These are phyloP conservation scores for Cetradonia linearis DNA, from an alignment of 495 filamentous ascomycete genomes.

Conservation along the genomic window DNA sequence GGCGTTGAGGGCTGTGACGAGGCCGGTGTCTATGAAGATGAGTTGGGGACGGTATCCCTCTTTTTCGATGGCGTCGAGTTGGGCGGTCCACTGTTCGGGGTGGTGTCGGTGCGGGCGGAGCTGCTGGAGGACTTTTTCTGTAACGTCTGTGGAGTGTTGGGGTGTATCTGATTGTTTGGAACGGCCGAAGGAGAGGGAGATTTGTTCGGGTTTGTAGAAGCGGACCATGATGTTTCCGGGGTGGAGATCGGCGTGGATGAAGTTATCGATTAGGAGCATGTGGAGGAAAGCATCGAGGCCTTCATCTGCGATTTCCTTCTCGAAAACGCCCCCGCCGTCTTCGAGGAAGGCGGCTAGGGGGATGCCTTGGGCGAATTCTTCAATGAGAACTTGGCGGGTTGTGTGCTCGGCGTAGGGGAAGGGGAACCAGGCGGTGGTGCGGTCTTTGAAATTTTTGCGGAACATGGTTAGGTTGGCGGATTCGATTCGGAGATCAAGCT, in stretches of 20 bases:
- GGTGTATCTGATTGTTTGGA: slow-evolving; percentile 42
- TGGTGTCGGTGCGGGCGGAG: slow-evolving; percentile 61
- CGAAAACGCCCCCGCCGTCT: slow-evolving; percentile 84
- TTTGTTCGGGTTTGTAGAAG: slow-evolving; percentile 76
- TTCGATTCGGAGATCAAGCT: slow-evolving; percentile 92
- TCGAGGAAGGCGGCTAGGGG: slow-evolving; percentile 82
- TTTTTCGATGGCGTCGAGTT: slow-evolving; percentile 66
- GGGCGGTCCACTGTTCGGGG: slow-evolving; percentile 56
- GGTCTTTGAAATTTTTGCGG: slow-evolving; percentile 78
- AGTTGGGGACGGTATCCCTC: slow-evolving; percentile 92
- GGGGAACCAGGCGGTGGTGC: slow-evolving; percentile 91
- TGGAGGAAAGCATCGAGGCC: slow-evolving; percentile 95
- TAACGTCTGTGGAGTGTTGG: slow-evolving; percentile 63
- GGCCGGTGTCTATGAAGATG: slow-evolving; percentile 94
- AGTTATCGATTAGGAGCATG: slow-evolving; percentile 97
- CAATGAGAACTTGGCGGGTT: slow-evolving; percentile 82
- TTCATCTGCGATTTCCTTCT: slow-evolving; percentile 88
- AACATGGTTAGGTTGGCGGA: slow-evolving; percentile 81
- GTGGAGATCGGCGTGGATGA: slow-evolving; percentile 96
- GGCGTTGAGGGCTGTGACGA: slow-evolving; percentile 87
- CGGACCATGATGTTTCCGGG: slow-evolving; percentile 99
- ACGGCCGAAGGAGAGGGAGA: slow-evolving; percentile 48
- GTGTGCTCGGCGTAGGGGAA: slow-evolving; percentile 87
- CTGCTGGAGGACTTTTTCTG: slow-evolving; percentile 70
- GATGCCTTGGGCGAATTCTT: slow-evolving; percentile 93